Conservation (phyloP, 345 rosid genomes). For the Brassica cretica region DNA sequence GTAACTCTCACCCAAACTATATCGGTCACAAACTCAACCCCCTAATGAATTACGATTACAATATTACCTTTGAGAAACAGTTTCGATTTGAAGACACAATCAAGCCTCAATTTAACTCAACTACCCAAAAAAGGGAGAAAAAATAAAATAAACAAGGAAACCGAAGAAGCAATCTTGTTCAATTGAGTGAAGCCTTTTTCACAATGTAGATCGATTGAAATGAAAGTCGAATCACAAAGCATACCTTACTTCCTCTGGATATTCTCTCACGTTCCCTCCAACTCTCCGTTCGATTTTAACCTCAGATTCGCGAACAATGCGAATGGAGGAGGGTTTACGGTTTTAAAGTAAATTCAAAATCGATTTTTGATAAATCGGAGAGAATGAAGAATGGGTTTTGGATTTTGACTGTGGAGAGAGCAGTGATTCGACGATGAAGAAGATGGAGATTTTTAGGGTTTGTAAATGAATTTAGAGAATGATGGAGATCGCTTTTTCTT, state of each 20-base stretch:
- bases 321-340: neutral
- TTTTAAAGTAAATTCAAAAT: neutral
- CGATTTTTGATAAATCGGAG: conserved; percentile 9
- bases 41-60: no score
- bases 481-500: conserved; percentile 17
- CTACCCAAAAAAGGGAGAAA: neutral
- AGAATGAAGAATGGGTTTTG: conserved; percentile 8
- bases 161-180: neutral
- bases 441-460: conserved; percentile 31
- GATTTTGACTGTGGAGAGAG: conserved; percentile 4
- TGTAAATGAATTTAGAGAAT: conserved; percentile 8
- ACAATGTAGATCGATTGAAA: conserved; percentile 18
- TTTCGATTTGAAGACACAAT: neutral
- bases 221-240: conserved; percentile 23
- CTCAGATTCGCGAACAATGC: conserved; percentile 2
- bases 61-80: neutral
- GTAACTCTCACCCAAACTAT: no score
- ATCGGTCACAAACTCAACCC: no score
- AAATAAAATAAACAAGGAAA: neutral
- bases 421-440: conserved; percentile 14
- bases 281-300: conserved; percentile 3
- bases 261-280: neutral
- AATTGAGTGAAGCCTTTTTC: neutral
- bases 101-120: neutral
- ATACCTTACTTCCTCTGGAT: neutral